These are phyloP conservation scores for Gymnopilus junonius DNA, from an alignment of 768 basidiomycete genomes.

Conservation along the genomic window DNA sequence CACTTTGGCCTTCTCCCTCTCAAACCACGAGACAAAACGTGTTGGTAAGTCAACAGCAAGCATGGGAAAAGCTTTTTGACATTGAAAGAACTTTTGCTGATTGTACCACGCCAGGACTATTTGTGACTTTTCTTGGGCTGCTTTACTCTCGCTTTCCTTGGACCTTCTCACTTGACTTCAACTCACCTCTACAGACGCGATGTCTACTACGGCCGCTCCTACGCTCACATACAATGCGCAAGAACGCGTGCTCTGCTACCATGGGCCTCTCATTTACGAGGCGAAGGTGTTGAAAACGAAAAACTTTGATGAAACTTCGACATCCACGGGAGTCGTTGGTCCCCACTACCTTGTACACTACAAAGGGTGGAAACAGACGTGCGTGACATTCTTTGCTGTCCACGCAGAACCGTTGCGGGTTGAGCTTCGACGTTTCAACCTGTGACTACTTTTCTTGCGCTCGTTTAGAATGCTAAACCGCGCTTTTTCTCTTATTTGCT, in stretches of 20 bases:
- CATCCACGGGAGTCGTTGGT: constrained; percentile 64
- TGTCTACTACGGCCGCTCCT: constrained; percentile 33
- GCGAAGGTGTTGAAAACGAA: constrained; percentile 84
- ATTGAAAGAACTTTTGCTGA: not conserved
- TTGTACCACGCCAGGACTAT: not conserved
- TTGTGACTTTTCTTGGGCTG: not conserved
- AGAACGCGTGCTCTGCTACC: constrained; percentile 91
- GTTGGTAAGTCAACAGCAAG: not conserved
- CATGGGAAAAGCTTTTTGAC: not conserved
- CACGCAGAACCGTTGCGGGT: not conserved
- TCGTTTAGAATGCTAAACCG: not conserved
- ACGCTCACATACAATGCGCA: constrained; percentile 51
- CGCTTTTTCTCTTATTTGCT: not conserved
- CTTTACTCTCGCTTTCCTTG: not conserved
- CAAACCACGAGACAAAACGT: not conserved
- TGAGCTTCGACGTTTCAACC: not conserved
- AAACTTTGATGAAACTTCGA: constrained; percentile 65
- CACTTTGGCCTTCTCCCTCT: not conserved
- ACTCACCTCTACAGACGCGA: not conserved
- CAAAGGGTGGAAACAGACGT: constrained; percentile 99
- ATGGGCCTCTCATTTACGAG: constrained; percentile 95
- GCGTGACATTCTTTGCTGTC: constrained; percentile 28
- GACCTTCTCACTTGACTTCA: not conserved
- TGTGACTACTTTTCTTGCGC: not conserved
- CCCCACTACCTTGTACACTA: constrained; percentile 96